phyloP scores from a whole-genome alignment of 345 rosid genomes.

The Hibiscus mutabilis region DNA sequence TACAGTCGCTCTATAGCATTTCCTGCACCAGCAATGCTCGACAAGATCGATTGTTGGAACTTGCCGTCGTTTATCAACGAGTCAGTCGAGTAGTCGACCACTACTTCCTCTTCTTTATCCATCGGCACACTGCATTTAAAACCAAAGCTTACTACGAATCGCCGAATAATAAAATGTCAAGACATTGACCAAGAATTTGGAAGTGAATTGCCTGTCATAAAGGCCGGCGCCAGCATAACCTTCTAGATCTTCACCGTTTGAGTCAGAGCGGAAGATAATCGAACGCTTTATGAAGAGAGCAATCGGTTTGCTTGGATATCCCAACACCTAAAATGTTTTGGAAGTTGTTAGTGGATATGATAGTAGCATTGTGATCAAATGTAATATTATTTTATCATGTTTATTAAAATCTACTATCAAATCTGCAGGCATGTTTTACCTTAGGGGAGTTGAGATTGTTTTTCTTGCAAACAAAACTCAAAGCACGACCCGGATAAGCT shows the following conservation, averaged over 20 bases:
- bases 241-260: slow-evolving; percentile 97
- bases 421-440: slow-evolving; percentile 33
- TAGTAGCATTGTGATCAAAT: background rate
- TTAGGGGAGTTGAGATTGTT: slow-evolving; percentile 55
- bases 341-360: slow-evolving; percentile 12
- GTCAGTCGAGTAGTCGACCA: slow-evolving; percentile 77
- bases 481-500: slow-evolving; percentile 98
- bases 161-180: background rate
- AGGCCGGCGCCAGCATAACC: slow-evolving; percentile 99
- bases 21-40: slow-evolving; percentile 76
- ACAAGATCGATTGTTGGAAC: slow-evolving; percentile 58
- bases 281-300: slow-evolving; percentile 89
- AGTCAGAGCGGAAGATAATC: slow-evolving; percentile 89
- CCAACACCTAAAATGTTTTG: slow-evolving; percentile 52
- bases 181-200: background rate
- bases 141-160: background rate
- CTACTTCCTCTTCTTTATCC: slow-evolving; percentile 84
- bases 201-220: slow-evolving; percentile 71
- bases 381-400: background rate
- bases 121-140: slow-evolving; percentile 67
- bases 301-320: slow-evolving; percentile 95
- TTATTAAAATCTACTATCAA: background rate
- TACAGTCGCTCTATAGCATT: slow-evolving; percentile 71
- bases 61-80: slow-evolving; percentile 52
- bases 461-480: slow-evolving; percentile 89